Percentiles rank a stretch among this genome's conserved stretches.
Evolutionary conservation across 495 filamentous ascomycete species (phyloP).

Genomic region (Delitschia confertaspora): DNA sequence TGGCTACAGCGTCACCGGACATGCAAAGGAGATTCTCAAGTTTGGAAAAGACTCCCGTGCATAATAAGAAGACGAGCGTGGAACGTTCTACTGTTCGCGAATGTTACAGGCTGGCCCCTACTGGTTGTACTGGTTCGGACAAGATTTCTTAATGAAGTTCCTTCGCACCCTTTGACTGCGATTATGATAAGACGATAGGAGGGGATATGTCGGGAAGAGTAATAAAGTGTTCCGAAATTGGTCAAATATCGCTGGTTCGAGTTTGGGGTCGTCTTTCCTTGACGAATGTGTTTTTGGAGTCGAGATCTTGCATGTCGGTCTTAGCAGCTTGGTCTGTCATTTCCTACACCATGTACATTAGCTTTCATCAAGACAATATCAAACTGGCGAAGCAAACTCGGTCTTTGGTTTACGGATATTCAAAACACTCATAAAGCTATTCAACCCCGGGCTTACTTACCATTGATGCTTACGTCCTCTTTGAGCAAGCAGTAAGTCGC

Average conservation of each 20-base stretch:
- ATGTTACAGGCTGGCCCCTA: slow-evolving; percentile 9
- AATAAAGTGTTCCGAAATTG: no score
- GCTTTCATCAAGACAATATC: slow-evolving; percentile 3
- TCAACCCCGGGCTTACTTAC: no score
- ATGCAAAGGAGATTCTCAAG: slow-evolving; percentile 22
- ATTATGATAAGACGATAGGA: slow-evolving; percentile 3
- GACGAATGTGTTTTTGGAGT: background rate
- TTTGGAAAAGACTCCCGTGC: slow-evolving; percentile 12
- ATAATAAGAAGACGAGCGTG: background rate
- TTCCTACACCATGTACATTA: slow-evolving; percentile 15
- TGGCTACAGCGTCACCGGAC: slow-evolving; percentile 25
- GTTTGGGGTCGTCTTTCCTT: background rate
- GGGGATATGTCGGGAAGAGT: no score
- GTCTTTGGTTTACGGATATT: no score
- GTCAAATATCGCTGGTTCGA: slow-evolving; percentile 15
- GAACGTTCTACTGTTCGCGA: slow-evolving; percentile 15
- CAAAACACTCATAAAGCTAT: no score
- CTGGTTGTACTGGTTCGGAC: slow-evolving; percentile 15
- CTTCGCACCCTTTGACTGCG: slow-evolving; percentile 8
- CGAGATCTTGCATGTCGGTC: no score
- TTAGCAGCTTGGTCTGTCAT: slow-evolving; percentile 4
- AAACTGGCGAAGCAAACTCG: no score
- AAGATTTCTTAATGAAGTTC: slow-evolving; percentile 17
- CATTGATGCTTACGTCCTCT: no score
- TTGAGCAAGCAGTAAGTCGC: no score